Percentiles rank a stretch among this genome's conserved stretches.
These are phyloP conservation scores for Stephanodiscus minutulus DNA, from an alignment of 108 stramenopile genomes.

Conservation along the genomic window DNA sequence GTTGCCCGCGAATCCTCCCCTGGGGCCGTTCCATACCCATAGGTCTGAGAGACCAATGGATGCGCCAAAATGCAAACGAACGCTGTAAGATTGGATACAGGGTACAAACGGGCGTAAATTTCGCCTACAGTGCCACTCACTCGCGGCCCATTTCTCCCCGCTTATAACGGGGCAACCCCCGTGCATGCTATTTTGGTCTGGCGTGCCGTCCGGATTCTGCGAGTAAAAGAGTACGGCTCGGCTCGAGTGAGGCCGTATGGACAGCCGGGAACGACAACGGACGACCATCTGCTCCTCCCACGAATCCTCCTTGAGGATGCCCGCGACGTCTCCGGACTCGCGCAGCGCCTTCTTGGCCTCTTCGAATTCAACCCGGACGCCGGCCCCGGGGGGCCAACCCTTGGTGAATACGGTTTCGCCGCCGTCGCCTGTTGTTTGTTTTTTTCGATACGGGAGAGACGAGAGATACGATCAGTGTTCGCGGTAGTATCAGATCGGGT, in stretches of 20 bases:
- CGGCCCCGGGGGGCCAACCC: slow-evolving; percentile 59
- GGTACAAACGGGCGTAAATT: neutral
- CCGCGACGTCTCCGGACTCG: slow-evolving; percentile 51
- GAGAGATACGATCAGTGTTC: neutral
- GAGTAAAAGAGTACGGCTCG: slow-evolving; percentile 89
- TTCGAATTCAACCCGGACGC: slow-evolving; percentile 26
- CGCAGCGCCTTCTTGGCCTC: slow-evolving; percentile 47
- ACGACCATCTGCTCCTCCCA: slow-evolving; percentile 89
- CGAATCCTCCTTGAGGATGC: slow-evolving; percentile 59
- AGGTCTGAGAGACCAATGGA: slow-evolving; percentile 26
- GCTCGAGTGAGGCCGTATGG: slow-evolving; percentile 71
- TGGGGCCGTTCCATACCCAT: slow-evolving; percentile 65
- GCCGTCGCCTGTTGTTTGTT: slow-evolving; percentile 65
- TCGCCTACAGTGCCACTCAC: slow-evolving; percentile 49
- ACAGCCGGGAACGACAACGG: slow-evolving; percentile 65
- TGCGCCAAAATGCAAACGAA: neutral
- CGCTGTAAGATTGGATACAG: neutral
- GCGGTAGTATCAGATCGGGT: neutral
- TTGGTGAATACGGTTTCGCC: slow-evolving; percentile 94
- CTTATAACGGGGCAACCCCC: slow-evolving; percentile 89
- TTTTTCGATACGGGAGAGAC: neutral
- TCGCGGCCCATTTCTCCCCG: slow-evolving; percentile 78
- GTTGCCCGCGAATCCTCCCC: slow-evolving; percentile 54
- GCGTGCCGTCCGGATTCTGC: slow-evolving; percentile 79
- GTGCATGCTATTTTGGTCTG: slow-evolving; percentile 71